These are phyloP conservation scores for Trichoderma guizhouense DNA, from an alignment of 2,329 filamentous ascomycete species.

Conservation along the genomic window DNA sequence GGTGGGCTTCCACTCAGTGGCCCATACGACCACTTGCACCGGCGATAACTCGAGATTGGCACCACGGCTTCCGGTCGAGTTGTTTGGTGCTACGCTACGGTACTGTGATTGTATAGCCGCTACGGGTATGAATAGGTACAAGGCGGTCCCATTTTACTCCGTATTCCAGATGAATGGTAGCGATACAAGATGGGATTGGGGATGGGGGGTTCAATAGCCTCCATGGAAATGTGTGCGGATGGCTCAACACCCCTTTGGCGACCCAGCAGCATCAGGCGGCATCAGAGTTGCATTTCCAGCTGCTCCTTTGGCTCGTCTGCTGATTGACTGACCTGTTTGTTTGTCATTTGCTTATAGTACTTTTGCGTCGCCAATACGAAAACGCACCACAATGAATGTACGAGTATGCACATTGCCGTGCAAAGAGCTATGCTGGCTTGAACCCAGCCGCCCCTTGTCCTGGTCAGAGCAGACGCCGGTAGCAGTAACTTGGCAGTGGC, in stretches of 20 bases:
- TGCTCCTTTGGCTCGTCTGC: not conserved
- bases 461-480: not conserved
- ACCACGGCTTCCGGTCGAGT: not conserved
- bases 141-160: not conserved
- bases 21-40: not conserved
- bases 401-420: not conserved
- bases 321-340: not conserved
- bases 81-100: not conserved
- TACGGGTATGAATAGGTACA: not conserved
- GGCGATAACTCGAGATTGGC: not conserved
- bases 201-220: not conserved
- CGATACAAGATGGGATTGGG: not conserved
- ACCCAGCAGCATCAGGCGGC: not conserved
- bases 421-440: not conserved
- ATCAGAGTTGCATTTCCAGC: not conserved
- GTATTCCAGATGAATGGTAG: constrained; percentile 8
- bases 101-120: not conserved
- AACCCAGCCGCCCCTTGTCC: not conserved
- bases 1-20: not conserved
- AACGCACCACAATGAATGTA: not conserved
- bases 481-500: not conserved
- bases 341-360: not conserved
- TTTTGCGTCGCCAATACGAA: not conserved
- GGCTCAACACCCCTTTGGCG: not conserved
- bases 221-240: not conserved